Evolutionary conservation across 176 grass and related monocot species (phyloP).

Genomic region (Metroxylon sagu): DNA sequence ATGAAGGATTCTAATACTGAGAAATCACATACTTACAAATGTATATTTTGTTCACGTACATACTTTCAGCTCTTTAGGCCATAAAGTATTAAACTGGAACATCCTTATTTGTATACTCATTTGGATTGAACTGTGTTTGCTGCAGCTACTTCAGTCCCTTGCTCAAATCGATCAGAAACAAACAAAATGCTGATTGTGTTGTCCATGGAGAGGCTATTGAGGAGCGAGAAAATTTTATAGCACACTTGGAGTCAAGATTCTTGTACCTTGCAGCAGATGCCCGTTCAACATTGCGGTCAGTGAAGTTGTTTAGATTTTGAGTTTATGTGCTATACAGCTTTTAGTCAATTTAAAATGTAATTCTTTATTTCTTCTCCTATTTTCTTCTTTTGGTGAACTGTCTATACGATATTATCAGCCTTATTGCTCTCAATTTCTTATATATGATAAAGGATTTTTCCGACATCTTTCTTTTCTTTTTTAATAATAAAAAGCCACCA

Average conservation of each 20-base stretch:
- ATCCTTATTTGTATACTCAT: neutral
- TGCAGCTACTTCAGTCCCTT: conserved; percentile 90
- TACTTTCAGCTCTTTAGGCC: neutral
- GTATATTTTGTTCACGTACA: too few relatives aligned
- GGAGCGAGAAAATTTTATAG: conserved; percentile 80
- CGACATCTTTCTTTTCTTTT: too few relatives aligned
- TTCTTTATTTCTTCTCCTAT: too few relatives aligned
- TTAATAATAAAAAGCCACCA: too few relatives aligned
- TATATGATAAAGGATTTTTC: too few relatives aligned
- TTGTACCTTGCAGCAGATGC: conserved; percentile 96
- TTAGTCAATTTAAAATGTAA: too few relatives aligned
- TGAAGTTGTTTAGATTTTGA: neutral
- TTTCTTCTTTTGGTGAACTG: too few relatives aligned
- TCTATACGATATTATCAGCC: too few relatives aligned
- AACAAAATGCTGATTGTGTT: conserved; percentile 26
- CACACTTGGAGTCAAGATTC: conserved; percentile 78
- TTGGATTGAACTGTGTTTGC: neutral
- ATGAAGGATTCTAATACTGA: too few relatives aligned
- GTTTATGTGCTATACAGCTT: too few relatives aligned
- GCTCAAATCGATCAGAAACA: conserved; percentile 76
- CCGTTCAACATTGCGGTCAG: conserved; percentile 68
- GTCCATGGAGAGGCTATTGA: conserved; percentile 69
- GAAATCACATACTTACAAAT: too few relatives aligned
- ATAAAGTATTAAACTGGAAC: neutral
- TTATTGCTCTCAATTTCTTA: too few relatives aligned